These are phyloP conservation scores for Cutaneotrichosporon cavernicola DNA, from an alignment of 1,284 basidiomycete genomes.

Conservation along the genomic window DNA sequence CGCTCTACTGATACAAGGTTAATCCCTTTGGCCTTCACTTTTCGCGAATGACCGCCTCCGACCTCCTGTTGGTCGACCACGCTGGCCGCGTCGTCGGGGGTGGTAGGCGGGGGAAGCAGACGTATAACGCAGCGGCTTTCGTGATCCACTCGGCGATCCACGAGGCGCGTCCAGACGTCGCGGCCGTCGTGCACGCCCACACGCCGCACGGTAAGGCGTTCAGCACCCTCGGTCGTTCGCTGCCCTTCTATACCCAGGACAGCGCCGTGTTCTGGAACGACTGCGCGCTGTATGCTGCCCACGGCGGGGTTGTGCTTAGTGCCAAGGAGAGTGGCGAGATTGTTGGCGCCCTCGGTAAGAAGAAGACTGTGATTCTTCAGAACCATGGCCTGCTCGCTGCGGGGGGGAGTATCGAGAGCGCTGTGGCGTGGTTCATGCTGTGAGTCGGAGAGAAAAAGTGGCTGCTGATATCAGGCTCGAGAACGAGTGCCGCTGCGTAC, in stretches of 20 bases:
- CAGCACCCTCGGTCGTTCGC: constrained; percentile 60
- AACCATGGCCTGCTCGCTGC: constrained; percentile 44
- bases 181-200: constrained; percentile 66
- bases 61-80: constrained; percentile 59
- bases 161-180: constrained; percentile 61
- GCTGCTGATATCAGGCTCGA: constrained; percentile 26
- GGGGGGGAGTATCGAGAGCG: constrained; percentile 32
- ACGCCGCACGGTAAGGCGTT: constrained; percentile 65
- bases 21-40: constrained; percentile 57
- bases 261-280: constrained; percentile 42
- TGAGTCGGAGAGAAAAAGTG: constrained; percentile 21
- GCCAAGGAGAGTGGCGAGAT: constrained; percentile 52
- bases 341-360: constrained; percentile 47
- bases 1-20: constrained; percentile 53
- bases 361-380: constrained; percentile 47
- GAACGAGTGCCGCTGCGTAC: constrained; percentile 34
- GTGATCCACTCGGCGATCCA: constrained; percentile 62
- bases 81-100: constrained; percentile 57
- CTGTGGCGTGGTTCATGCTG: constrained; percentile 36
- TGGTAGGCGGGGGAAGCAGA: constrained; percentile 40
- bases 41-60: constrained; percentile 56
- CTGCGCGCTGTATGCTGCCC: constrained; percentile 41
- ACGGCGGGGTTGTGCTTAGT: constrained; percentile 53
- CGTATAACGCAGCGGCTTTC: constrained; percentile 57
- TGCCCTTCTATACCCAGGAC: constrained; percentile 34